These are phyloP conservation scores for Pugionium cornutum DNA, from an alignment of 345 rosid species.

Conservation along the genomic window DNA sequence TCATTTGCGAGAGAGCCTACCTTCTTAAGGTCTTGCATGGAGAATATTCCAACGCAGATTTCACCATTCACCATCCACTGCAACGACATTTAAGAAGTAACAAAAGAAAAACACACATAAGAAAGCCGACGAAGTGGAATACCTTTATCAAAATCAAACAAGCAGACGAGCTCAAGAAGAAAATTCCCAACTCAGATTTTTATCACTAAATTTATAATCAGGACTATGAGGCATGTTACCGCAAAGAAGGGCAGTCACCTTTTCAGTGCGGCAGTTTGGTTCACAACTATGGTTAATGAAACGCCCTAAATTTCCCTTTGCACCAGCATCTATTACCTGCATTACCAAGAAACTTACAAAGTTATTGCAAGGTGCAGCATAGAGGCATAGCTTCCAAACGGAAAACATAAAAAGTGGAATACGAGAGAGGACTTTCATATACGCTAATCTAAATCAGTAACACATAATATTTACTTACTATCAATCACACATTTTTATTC, in stretches of 20 bases:
- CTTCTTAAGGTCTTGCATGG: constrained; percentile 82
- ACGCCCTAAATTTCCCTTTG: constrained; percentile 95
- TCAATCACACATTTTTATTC: neutral
- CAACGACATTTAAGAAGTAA: constrained; percentile 32
- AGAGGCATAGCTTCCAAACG: constrained; percentile 23
- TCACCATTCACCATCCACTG: constrained; percentile 99
- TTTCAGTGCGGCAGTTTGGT: constrained; percentile 98
- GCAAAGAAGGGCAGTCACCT: constrained; percentile 51
- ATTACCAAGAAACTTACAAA: constrained; percentile 23
- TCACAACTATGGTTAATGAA: constrained; percentile 98
- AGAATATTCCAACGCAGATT: constrained; percentile 94
- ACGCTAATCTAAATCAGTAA: neutral
- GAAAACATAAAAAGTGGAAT: neutral
- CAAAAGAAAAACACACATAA: constrained; percentile 25
- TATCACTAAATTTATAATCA: constrained; percentile 6
- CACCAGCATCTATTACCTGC: constrained; percentile 97
- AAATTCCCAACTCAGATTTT: constrained; percentile 14
- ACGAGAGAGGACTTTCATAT: neutral
- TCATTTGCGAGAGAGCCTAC: constrained; percentile 43
- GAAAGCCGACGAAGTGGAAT: constrained; percentile 13
- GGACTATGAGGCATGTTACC: constrained; percentile 8
- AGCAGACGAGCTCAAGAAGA: constrained; percentile 18
- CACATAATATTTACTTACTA: neutral
- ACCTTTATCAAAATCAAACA: constrained; percentile 9
- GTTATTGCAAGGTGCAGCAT: constrained; percentile 22